Conservation (phyloP, 1,284 basidiomycete genomes). For the Ustilago crameri region DNA sequence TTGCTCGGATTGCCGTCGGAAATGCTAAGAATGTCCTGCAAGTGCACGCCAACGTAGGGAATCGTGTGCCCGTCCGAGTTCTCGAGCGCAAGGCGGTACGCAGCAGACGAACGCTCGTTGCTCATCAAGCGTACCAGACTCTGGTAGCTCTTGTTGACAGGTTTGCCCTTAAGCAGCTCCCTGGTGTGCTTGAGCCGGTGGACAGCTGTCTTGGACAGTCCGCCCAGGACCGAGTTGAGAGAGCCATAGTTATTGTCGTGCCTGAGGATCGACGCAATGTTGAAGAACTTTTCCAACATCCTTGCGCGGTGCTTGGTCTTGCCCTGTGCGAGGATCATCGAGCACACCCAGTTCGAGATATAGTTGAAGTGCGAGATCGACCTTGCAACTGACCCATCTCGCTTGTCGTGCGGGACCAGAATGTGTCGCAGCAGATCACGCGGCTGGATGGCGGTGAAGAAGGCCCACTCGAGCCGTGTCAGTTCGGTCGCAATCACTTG, state of each 20-base stretch:
- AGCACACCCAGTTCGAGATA: constrained; percentile 61
- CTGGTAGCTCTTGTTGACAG: constrained; percentile 57
- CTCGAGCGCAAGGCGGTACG: constrained; percentile 60
- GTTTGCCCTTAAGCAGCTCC: constrained; percentile 54
- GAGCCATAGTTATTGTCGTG: constrained; percentile 63
- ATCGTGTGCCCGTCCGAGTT: constrained; percentile 59
- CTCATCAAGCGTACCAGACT: constrained; percentile 57
- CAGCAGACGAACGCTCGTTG: constrained; percentile 53
- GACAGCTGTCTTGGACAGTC: constrained; percentile 55
- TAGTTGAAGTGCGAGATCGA: constrained; percentile 65
- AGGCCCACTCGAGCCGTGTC: constrained; percentile 58
- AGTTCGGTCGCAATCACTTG: constrained; percentile 57
- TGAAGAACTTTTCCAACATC: constrained; percentile 64
- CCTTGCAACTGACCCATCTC: constrained; percentile 55
- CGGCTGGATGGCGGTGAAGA: constrained; percentile 58
- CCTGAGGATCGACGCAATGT: constrained; percentile 57
- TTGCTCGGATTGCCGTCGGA: constrained; percentile 60
- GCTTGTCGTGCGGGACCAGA: constrained; percentile 49
- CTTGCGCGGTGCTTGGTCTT: constrained; percentile 58
- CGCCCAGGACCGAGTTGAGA: constrained; percentile 59
- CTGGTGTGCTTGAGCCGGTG: constrained; percentile 59
- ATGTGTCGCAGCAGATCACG: constrained; percentile 61
- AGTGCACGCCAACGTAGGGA: constrained; percentile 62
- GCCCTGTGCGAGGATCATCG: constrained; percentile 60
- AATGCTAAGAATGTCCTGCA: constrained; percentile 62